phyloP scores from a whole-genome alignment of 2,329 filamentous ascomycete species.

The Claviceps spartinae region DNA sequence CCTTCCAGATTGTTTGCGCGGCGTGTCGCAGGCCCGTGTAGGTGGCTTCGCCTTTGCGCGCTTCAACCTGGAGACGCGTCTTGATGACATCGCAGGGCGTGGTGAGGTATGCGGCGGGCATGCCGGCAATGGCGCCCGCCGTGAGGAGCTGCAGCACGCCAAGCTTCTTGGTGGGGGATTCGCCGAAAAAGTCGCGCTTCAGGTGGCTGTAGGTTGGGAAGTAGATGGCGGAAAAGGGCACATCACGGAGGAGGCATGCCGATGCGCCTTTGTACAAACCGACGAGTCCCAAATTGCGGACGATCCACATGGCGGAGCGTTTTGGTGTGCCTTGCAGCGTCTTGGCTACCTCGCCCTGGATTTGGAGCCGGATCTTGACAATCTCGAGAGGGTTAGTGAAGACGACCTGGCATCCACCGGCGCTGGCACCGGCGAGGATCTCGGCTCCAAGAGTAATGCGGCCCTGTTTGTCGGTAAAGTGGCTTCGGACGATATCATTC shows the following conservation, averaged over 20 bases:
- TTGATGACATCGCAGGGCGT: slow-evolving; percentile 99
- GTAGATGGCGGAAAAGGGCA: slow-evolving; percentile 97
- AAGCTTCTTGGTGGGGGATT: slow-evolving; percentile 74
- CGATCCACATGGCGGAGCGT: slow-evolving; percentile 94
- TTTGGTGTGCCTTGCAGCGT: slow-evolving; percentile 67
- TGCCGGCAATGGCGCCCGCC: slow-evolving; percentile 85
- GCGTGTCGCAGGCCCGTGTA: slow-evolving; percentile 84
- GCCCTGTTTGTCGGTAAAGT: slow-evolving; percentile 63
- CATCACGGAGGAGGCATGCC: slow-evolving; percentile 86
- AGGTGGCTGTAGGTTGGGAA: slow-evolving; percentile 94
- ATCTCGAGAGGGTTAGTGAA: slow-evolving; percentile 98
- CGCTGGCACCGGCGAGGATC: slow-evolving; percentile 74
- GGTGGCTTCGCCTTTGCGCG: slow-evolving; percentile 79
- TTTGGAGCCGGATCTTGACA: slow-evolving; percentile 95
- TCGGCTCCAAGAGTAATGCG: slow-evolving; percentile 60
- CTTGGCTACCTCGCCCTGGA: slow-evolving; percentile 92
- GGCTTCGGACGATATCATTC: slow-evolving; percentile 77
- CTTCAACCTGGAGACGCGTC: slow-evolving; percentile 93
- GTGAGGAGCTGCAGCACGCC: slow-evolving; percentile 83
- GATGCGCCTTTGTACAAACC: slow-evolving; percentile 95
- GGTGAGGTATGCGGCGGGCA: slow-evolving; percentile 86
- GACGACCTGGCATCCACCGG: slow-evolving; percentile 92
- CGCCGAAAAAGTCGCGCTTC: slow-evolving; percentile 88
- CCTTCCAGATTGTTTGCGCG: slow-evolving; percentile 67
- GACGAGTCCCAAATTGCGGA: slow-evolving; percentile 83